These are phyloP conservation scores for Withania somnifera DNA, from an alignment of 305 asterid species.

Conservation along the genomic window DNA sequence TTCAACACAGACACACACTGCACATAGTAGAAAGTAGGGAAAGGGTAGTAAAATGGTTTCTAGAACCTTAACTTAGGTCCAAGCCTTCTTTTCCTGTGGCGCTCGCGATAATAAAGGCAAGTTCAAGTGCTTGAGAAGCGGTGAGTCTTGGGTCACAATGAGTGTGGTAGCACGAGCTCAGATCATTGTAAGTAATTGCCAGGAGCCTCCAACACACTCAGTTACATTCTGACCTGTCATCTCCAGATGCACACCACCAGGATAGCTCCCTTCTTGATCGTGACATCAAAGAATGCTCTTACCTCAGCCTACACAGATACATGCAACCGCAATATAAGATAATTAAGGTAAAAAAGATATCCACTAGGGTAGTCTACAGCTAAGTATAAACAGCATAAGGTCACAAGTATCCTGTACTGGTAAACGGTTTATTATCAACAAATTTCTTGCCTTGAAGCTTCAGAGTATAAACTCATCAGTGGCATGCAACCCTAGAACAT, in stretches of 20 bases:
- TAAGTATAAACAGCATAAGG: not conserved
- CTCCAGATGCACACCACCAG: slow-evolving; percentile 66
- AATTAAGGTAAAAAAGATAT: not conserved
- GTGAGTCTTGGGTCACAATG: slow-evolving; percentile 60
- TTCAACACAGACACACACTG: not conserved
- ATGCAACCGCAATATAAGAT: not conserved
- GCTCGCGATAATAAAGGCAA: slow-evolving; percentile 51
- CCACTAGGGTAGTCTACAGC: not conserved
- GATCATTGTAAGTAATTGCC: slow-evolving; percentile 45
- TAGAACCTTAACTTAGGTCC: slow-evolving; percentile 18
- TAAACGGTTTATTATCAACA: not conserved
- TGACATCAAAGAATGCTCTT: slow-evolving; percentile 64
- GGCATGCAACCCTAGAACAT: not conserved
- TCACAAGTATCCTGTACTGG: not conserved
- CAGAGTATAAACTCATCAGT: too few relatives aligned
- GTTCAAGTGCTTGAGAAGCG: slow-evolving; percentile 56
- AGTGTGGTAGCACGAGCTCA: slow-evolving; percentile 55
- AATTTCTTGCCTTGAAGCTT: not conserved
- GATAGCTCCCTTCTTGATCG: slow-evolving; percentile 66
- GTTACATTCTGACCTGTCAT: slow-evolving; percentile 72
- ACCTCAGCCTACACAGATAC: slow-evolving; percentile 32
- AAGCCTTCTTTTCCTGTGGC: slow-evolving; percentile 43
- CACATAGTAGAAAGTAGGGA: not conserved
- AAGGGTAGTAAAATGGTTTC: not conserved
- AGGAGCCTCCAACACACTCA: slow-evolving; percentile 58